Conservation (phyloP, 2,329 filamentous ascomycete species). For the Orbilia ellipsospora region DNA sequence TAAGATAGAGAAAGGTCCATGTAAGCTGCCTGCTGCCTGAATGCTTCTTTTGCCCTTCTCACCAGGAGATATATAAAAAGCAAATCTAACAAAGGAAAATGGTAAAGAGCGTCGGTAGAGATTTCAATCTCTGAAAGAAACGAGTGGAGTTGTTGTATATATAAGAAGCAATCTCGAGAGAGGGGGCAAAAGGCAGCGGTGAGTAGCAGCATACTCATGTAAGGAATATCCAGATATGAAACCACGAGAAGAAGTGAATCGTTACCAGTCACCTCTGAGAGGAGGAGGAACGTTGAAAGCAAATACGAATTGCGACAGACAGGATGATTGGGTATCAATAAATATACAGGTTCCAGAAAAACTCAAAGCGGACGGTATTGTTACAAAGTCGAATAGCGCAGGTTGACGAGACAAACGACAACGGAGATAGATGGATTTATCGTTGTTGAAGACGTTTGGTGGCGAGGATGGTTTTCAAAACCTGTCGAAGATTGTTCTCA, state of each 20-base stretch:
- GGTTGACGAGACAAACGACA: background rate
- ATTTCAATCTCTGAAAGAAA: slow-evolving; percentile 21
- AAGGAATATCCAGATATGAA: slow-evolving; percentile 9
- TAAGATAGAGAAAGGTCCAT: background rate
- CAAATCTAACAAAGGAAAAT: slow-evolving; percentile 46
- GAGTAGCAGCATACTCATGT: background rate
- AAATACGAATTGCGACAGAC: slow-evolving; percentile 4
- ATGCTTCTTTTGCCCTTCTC: slow-evolving; percentile 12
- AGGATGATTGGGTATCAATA: slow-evolving; percentile 52
- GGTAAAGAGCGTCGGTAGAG: slow-evolving; percentile 35
- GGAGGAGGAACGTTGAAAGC: background rate
- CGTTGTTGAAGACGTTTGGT: background rate
- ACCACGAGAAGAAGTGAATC: slow-evolving; percentile 15
- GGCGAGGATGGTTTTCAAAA: slow-evolving; percentile 42
- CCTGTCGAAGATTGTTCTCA: slow-evolving; percentile 2
- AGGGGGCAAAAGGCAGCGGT: slow-evolving; percentile 14
- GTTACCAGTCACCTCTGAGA: slow-evolving; percentile 1
- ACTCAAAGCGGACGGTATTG: slow-evolving; percentile 19
- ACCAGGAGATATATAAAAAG: slow-evolving; percentile 19
- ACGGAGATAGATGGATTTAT: background rate
- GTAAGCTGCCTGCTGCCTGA: background rate
- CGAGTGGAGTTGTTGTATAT: slow-evolving; percentile 35
- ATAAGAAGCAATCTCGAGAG: slow-evolving; percentile 9
- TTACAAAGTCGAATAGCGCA: slow-evolving; percentile 40
- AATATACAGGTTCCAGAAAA: slow-evolving; percentile 38